A percentile compares a stretch with the other conserved stretches of the same genome.
phyloP scores from a whole-genome alignment of 257 asterid genomes.

The Scutellaria minor region DNA sequence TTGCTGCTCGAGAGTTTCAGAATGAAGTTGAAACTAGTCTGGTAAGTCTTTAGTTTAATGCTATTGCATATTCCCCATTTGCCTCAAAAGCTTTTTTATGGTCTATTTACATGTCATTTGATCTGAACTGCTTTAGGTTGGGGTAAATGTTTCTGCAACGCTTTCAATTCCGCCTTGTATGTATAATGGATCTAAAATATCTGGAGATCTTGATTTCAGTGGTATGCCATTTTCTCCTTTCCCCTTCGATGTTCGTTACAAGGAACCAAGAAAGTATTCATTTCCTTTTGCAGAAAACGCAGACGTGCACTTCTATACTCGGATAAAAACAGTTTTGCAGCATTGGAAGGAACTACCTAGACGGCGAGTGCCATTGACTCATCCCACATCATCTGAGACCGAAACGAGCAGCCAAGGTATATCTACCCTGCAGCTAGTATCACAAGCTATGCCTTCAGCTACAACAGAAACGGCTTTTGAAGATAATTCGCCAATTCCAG shows the following conservation, averaged over 20 bases:
- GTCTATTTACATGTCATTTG: background rate
- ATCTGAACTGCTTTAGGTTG: constrained; percentile 41
- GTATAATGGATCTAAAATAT: constrained; percentile 37
- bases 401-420: constrained; percentile 36
- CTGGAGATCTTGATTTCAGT: constrained; percentile 49
- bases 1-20: constrained; percentile 53
- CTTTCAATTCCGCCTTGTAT: constrained; percentile 43
- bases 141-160: constrained; percentile 48
- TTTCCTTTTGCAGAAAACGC: constrained; percentile 42
- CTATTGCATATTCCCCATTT: background rate
- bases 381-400: constrained; percentile 40
- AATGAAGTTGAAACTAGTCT: constrained; percentile 52
- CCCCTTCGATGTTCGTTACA: background rate
- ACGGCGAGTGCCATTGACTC: constrained; percentile 37
- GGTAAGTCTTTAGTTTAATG: constrained; percentile 30
- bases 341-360: constrained; percentile 52
- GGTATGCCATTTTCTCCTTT: constrained; percentile 35
- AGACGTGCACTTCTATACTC: constrained; percentile 47
- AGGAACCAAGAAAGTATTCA: background rate
- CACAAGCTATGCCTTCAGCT: background rate
- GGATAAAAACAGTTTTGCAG: constrained; percentile 44
- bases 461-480: background rate
- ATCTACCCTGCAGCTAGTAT: background rate
- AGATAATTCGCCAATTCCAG: constrained; percentile 5
- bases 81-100: background rate